These are phyloP conservation scores for Colletotrichum tofieldiae DNA, from an alignment of 2,329 filamentous ascomycete species.

Conservation along the genomic window DNA sequence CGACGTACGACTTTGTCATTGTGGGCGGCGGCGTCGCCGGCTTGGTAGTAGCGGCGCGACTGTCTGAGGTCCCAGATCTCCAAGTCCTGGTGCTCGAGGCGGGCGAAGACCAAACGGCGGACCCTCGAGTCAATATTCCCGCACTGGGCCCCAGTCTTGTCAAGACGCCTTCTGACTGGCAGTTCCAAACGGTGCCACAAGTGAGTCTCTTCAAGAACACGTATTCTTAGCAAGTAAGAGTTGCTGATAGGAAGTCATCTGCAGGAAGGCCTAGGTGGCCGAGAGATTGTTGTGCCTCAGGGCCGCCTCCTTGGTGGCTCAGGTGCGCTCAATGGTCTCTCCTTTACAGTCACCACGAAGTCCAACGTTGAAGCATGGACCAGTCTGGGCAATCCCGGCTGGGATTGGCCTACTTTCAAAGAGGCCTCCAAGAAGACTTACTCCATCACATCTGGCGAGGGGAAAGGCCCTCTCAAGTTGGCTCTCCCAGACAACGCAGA, in stretches of 20 bases:
- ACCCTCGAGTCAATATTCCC: constrained; percentile 48
- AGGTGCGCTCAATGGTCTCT: constrained; percentile 49
- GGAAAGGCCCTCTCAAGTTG: constrained; percentile 41
- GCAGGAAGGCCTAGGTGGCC: constrained; percentile 40
- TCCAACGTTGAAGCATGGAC: constrained; percentile 49
- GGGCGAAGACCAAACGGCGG: constrained; percentile 47
- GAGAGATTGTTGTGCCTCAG: constrained; percentile 45
- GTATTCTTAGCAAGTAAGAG: background rate
- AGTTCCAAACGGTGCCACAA: constrained; percentile 48
- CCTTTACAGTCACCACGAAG: constrained; percentile 46
- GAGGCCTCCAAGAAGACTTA: constrained; percentile 42
- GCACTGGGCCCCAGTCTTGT: constrained; percentile 47
- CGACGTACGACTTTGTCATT: constrained; percentile 43
- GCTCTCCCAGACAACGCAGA: constrained; percentile 40
- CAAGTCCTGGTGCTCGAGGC: constrained; percentile 50
- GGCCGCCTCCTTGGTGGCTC: constrained; percentile 48
- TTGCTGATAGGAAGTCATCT: constrained; percentile 10
- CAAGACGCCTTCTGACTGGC: constrained; percentile 48
- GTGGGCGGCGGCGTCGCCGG: constrained; percentile 43
- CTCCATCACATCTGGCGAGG: constrained; percentile 26
- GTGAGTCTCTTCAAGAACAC: constrained; percentile 12
- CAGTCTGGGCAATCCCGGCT: constrained; percentile 49
- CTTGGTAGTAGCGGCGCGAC: constrained; percentile 38
- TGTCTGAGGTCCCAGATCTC: constrained; percentile 44
- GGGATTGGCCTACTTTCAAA: constrained; percentile 47